Evolutionary conservation across 2,329 filamentous ascomycete genomes (phyloP).

Genomic region (Fusarium redolens): DNA sequence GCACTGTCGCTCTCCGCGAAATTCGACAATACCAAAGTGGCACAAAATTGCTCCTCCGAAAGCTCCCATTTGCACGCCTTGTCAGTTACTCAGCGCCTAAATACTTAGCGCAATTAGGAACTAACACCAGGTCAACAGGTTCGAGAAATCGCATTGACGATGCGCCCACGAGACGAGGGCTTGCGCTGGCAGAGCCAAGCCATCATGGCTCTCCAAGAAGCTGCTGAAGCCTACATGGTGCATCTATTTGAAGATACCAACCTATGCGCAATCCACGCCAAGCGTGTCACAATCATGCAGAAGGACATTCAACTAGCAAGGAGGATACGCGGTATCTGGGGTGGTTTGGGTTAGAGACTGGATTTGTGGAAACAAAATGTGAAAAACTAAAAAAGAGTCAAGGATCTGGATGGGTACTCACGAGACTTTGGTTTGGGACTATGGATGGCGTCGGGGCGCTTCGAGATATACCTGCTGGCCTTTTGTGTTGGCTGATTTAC

Average conservation of each 20-base stretch:
- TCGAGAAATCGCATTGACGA: constrained; percentile 77
- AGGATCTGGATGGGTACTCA: constrained; percentile 7
- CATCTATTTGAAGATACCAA: constrained; percentile 89
- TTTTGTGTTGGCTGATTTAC: constrained; percentile 23
- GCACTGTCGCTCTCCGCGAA: constrained; percentile 89
- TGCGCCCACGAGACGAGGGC: constrained; percentile 72
- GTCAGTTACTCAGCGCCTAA: constrained; percentile 54
- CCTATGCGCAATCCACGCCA: constrained; percentile 95
- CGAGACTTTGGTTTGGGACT: constrained; percentile 24
- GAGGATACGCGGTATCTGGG: constrained; percentile 82
- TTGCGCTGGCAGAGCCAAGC: constrained; percentile 97
- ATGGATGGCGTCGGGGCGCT: constrained; percentile 35
- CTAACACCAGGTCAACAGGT: constrained; percentile 36
- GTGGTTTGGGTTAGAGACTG: constrained; percentile 66
- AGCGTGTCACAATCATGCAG: constrained; percentile 96
- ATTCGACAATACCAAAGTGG: constrained; percentile 91
- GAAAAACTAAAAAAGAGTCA: background rate
- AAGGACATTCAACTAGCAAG: constrained; percentile 96
- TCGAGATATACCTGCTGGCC: constrained; percentile 40
- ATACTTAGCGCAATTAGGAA: constrained; percentile 12
- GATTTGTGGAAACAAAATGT: background rate
- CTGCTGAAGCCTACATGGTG: constrained; percentile 94
- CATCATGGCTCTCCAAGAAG: constrained; percentile 92
- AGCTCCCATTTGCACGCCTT: constrained; percentile 82
- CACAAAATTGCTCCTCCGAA: constrained; percentile 86